Percentiles rank a stretch among this genome's conserved stretches.
phyloP scores from a whole-genome alignment of 805 yeast genomes.

The Hanseniaspora taiwanica region DNA sequence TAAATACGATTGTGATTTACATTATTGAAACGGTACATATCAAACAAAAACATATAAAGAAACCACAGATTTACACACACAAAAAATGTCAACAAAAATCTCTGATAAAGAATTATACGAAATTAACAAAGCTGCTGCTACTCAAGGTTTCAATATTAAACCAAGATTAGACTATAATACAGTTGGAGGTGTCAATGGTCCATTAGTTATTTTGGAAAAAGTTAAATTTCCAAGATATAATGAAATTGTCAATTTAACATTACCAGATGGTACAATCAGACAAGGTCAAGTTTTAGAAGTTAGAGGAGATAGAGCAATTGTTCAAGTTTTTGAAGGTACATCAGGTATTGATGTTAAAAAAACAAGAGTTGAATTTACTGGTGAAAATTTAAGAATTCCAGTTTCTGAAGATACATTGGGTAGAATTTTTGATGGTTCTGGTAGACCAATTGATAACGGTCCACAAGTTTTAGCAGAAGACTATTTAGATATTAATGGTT shows the following conservation, averaged over 20 bases:
- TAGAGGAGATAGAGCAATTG: constrained; percentile 92
- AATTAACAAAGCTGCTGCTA: constrained; percentile 82
- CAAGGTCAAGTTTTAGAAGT: constrained; percentile 98
- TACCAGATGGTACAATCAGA: constrained; percentile 89
- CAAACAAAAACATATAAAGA: background rate
- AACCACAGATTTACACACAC: too few relatives aligned
- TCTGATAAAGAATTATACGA: constrained; percentile 38
- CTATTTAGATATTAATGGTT: constrained; percentile 94
- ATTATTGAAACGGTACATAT: background rate
- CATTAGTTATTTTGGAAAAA: constrained; percentile 79
- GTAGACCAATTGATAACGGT: constrained; percentile 96
- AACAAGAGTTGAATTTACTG: constrained; percentile 95
- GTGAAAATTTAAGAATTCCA: constrained; percentile 82
- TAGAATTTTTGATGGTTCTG: constrained; percentile 97
- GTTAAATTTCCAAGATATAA: constrained; percentile 84
- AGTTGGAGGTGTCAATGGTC: constrained; percentile 97
- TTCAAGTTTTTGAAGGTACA: constrained; percentile 98
- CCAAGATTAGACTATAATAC: constrained; percentile 92
- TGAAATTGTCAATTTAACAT: constrained; percentile 91
- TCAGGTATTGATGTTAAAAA: constrained; percentile 97
- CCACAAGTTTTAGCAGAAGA: constrained; percentile 98
- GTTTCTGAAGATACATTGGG: constrained; percentile 97
- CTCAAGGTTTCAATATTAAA: constrained; percentile 79
- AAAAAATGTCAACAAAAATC: too few relatives aligned
- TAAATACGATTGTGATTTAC: background rate